phyloP scores from a whole-genome alignment of 2,329 filamentous ascomycete genomes.

The Dactylellina cionopaga region DNA sequence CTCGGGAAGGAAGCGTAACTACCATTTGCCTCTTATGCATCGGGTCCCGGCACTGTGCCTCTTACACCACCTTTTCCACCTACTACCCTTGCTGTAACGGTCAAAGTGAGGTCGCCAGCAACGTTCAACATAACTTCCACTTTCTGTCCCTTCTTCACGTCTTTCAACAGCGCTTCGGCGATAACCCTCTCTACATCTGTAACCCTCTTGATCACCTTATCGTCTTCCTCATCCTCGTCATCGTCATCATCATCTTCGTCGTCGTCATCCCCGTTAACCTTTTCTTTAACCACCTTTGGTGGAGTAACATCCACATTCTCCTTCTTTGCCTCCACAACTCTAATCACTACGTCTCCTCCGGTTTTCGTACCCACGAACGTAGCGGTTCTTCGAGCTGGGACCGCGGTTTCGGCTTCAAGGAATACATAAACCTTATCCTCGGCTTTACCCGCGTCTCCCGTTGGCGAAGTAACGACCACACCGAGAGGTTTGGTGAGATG shows the following conservation, averaged over 20 bases:
- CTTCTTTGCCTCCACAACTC: constrained; percentile 84
- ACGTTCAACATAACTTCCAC: constrained; percentile 95
- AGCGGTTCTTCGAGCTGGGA: constrained; percentile 85
- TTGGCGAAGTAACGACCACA: constrained; percentile 74
- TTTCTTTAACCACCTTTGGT: constrained; percentile 71
- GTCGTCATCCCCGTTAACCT: constrained; percentile 69
- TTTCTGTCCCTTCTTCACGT: constrained; percentile 86
- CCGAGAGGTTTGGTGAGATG: constrained; percentile 90
- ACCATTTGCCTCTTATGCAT: background rate
- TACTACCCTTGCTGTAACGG: constrained; percentile 83
- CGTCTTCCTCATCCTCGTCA: constrained; percentile 70
- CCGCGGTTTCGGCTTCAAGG: constrained; percentile 84
- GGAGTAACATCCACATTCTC: constrained; percentile 94
- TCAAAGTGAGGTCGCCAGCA: constrained; percentile 78
- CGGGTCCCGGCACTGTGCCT: constrained; percentile 59
- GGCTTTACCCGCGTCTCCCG: constrained; percentile 61
- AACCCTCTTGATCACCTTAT: constrained; percentile 86
- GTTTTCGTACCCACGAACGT: constrained; percentile 79
- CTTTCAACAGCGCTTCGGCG: constrained; percentile 85
- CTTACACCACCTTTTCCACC: constrained; percentile 86
- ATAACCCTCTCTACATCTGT: constrained; percentile 88
- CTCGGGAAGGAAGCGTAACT: too few relatives aligned
- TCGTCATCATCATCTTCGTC: constrained; percentile 69
- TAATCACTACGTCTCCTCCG: constrained; percentile 87
- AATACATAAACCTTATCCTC: constrained; percentile 81